phyloP scores from a whole-genome alignment of 805 yeast genomes.

The Isabelozyma pseudorhagii region DNA sequence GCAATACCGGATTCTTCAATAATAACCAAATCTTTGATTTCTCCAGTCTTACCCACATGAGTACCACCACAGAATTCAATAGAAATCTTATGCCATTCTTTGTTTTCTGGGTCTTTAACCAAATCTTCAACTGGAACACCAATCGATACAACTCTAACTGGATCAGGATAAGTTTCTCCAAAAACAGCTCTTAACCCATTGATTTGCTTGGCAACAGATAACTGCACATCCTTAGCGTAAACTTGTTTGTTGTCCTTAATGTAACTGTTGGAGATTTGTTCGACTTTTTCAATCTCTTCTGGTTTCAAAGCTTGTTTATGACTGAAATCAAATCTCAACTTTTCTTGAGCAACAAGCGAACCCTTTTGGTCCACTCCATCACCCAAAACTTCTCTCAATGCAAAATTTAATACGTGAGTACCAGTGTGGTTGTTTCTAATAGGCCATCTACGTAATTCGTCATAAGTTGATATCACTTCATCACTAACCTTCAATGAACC shows the following conservation, averaged over 20 bases:
- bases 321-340: slow-evolving; percentile 92
- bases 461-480: slow-evolving; percentile 78
- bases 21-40: slow-evolving; percentile 85
- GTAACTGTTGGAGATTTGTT: slow-evolving; percentile 65
- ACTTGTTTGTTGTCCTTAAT: slow-evolving; percentile 72
- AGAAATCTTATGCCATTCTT: slow-evolving; percentile 74
- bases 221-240: slow-evolving; percentile 77
- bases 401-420: slow-evolving; percentile 91
- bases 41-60: slow-evolving; percentile 89
- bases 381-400: slow-evolving; percentile 82
- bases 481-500: slow-evolving; percentile 71
- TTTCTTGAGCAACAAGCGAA: slow-evolving; percentile 92
- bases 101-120: slow-evolving; percentile 63
- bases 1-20: slow-evolving; percentile 97
- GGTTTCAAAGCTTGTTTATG: slow-evolving; percentile 81
- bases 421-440: slow-evolving; percentile 98
- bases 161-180: slow-evolving; percentile 98
- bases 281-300: slow-evolving; percentile 72
- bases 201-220: slow-evolving; percentile 70
- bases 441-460: slow-evolving; percentile 93
- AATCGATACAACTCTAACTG: slow-evolving; percentile 95
- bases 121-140: slow-evolving; percentile 88
- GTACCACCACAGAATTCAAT: slow-evolving; percentile 99
- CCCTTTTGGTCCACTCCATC: slow-evolving; percentile 93
- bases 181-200: slow-evolving; percentile 93